phyloP scores from a whole-genome alignment of 148 eudicot genomes.

The Mesembryanthemum crystallinum region DNA sequence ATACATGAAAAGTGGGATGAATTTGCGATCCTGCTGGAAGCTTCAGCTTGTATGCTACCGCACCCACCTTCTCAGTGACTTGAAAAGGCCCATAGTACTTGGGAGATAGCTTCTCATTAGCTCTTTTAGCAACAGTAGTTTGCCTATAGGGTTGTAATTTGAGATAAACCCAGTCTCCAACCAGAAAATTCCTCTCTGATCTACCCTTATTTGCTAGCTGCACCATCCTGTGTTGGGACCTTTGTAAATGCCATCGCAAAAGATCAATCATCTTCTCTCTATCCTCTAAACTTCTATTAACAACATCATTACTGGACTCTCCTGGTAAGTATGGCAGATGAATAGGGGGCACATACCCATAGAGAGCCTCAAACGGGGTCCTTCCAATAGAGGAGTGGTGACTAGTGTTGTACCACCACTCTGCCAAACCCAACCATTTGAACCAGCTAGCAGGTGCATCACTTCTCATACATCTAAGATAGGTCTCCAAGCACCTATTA shows the following conservation, averaged over 20 bases:
- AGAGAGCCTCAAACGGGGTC: neutral
- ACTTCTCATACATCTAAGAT: neutral
- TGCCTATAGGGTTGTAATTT: neutral
- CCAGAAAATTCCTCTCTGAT: neutral
- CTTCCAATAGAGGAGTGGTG: neutral
- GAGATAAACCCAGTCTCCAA: neutral
- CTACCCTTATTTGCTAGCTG: neutral
- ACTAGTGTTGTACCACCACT: slow-evolving; percentile 8
- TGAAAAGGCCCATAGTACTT: neutral
- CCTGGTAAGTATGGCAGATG: neutral
- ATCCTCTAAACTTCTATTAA: neutral
- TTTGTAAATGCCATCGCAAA: neutral
- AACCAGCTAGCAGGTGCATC: neutral
- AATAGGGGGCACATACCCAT: neutral
- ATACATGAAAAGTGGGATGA: neutral
- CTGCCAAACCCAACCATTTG: neutral
- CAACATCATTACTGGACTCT: neutral
- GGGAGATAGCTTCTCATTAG: neutral
- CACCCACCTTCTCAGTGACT: neutral
- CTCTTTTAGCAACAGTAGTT: too few relatives aligned
- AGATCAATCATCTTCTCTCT: neutral
- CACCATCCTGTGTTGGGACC: neutral
- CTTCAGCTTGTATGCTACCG: neutral
- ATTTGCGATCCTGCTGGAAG: neutral
- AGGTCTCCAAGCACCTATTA: neutral